Evolutionary conservation across 1,284 basidiomycete genomes (phyloP).

Genomic region (Malassezia globosa): DNA sequence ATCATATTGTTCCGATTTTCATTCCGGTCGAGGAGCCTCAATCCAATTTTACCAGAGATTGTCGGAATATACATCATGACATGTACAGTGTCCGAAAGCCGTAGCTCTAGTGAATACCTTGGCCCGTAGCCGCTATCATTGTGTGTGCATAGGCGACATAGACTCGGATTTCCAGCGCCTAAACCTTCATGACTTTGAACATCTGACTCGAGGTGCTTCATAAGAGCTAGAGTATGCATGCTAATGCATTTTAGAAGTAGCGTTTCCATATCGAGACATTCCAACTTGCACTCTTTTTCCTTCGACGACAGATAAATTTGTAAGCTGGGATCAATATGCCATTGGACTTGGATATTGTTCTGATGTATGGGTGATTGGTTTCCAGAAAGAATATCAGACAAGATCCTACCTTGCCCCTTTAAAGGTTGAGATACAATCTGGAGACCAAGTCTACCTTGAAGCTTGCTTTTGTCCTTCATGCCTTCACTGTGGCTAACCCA

Average conservation of each 20-base stretch:
- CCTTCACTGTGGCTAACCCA: conserved; percentile 15
- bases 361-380: neutral
- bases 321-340: conserved; percentile 8
- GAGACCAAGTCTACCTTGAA: conserved; percentile 7
- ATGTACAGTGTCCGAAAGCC: conserved; percentile 2
- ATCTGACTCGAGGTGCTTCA: conserved; percentile 5
- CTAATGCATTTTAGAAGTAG: conserved; percentile 7
- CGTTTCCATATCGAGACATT: conserved; percentile 7
- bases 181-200: neutral
- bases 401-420: neutral
- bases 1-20: neutral
- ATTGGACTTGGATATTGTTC: conserved; percentile 4
- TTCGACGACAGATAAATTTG: neutral
- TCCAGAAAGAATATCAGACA: conserved; percentile 5
- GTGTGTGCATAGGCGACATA: conserved; percentile 5
- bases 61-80: conserved; percentile 10
- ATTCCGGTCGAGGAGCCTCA: conserved; percentile 4
- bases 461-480: neutral
- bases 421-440: neutral
- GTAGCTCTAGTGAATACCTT: conserved; percentile 2
- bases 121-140: conserved; percentile 2
- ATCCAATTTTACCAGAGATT: conserved; percentile 3
- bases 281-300: neutral
- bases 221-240: conserved; percentile 4
- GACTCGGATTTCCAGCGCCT: neutral